phyloP scores from a whole-genome alignment of 1,284 basidiomycete genomes.

The Cryptococcus floricola region DNA sequence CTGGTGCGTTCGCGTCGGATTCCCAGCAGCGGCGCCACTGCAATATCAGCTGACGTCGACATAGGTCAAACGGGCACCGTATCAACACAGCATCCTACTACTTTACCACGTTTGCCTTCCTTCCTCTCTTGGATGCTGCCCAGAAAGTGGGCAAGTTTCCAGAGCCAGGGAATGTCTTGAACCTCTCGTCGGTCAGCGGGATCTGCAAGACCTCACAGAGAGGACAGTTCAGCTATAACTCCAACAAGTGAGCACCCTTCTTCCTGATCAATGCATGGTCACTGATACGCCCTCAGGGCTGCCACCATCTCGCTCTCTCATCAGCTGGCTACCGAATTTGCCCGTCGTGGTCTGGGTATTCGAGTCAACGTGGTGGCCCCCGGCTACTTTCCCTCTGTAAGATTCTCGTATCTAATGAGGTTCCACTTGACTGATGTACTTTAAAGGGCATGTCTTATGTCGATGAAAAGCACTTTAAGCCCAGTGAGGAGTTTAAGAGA shows the following conservation, averaged over 20 bases:
- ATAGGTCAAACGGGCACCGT: conserved; percentile 32
- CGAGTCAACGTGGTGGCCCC: conserved; percentile 40
- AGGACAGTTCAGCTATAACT: conserved; percentile 48
- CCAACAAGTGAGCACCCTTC: conserved; percentile 39
- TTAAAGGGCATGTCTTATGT: conserved; percentile 40
- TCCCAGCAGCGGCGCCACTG: background rate
- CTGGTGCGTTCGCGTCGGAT: conserved; percentile 23
- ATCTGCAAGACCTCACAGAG: conserved; percentile 39
- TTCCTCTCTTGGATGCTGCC: conserved; percentile 43
- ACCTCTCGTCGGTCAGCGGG: conserved; percentile 40
- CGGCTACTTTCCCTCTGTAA: conserved; percentile 42
- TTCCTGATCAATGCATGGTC: no score
- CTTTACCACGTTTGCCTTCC: conserved; percentile 48
- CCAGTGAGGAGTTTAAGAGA: conserved; percentile 24
- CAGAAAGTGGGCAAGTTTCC: conserved; percentile 29
- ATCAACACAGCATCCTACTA: conserved; percentile 48
- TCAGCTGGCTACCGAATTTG: conserved; percentile 41
- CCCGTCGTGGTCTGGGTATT: conserved; percentile 30
- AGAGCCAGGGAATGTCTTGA: conserved; percentile 47
- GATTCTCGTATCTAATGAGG: background rate
- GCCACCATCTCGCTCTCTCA: conserved; percentile 35
- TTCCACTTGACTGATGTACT: background rate
- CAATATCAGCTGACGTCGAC: background rate
- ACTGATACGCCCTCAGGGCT: no score
- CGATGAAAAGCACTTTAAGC: conserved; percentile 12